Conservation (phyloP, 257 asterid genomes). For the Henckelia pumila region DNA sequence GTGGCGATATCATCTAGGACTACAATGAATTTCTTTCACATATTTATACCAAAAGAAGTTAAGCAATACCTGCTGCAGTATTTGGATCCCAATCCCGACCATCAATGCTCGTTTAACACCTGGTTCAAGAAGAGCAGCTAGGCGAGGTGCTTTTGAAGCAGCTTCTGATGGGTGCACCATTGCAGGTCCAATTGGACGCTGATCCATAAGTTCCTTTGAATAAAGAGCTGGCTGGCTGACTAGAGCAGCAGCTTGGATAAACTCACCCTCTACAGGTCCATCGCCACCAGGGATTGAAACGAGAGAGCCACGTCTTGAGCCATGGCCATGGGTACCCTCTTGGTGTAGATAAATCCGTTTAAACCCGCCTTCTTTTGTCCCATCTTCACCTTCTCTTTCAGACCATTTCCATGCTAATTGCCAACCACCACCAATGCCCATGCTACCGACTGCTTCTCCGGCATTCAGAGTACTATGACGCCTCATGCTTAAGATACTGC, state of each 20-base stretch:
- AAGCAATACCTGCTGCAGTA: constrained; percentile 67
- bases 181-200: constrained; percentile 59
- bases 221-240: constrained; percentile 77
- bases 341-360: constrained; percentile 70
- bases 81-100: constrained; percentile 73
- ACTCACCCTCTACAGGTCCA: constrained; percentile 46
- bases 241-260: constrained; percentile 65
- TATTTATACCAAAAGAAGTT: neutral
- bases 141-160: constrained; percentile 36
- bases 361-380: constrained; percentile 60
- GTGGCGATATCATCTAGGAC: neutral
- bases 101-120: constrained; percentile 72
- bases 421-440: constrained; percentile 88
- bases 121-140: constrained; percentile 74
- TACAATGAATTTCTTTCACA: neutral
- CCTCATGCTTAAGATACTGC: constrained; percentile 44
- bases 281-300: constrained; percentile 56
- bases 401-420: constrained; percentile 81
- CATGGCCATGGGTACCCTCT: constrained; percentile 47
- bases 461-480: constrained; percentile 47
- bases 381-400: constrained; percentile 64
- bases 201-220: constrained; percentile 49
- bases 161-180: constrained; percentile 64
- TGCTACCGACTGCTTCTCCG: constrained; percentile 47
- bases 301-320: constrained; percentile 64